Evolutionary conservation across 345 rosid species (phyloP).

Genomic region (Angophora floribunda): DNA sequence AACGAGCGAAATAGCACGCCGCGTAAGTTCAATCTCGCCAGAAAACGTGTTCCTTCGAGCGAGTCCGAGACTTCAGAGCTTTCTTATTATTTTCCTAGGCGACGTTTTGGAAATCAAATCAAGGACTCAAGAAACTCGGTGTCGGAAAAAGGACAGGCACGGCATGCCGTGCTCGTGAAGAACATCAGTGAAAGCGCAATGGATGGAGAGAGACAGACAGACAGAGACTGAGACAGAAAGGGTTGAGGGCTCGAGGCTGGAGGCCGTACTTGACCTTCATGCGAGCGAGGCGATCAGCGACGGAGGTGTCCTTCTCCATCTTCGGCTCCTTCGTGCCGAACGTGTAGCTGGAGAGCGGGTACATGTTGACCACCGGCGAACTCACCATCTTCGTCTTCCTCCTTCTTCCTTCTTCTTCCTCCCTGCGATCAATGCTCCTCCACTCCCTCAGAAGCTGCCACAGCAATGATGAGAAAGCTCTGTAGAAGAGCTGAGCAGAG

Average conservation of each 20-base stretch:
- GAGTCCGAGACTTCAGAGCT: neutral
- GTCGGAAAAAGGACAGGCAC: neutral
- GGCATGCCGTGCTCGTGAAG: neutral
- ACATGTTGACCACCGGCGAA: constrained; percentile 80
- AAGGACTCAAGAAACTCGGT: neutral
- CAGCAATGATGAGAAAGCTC: neutral
- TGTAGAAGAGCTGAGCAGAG: neutral
- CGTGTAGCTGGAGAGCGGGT: constrained; percentile 91
- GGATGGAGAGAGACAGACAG: neutral
- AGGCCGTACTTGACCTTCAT: constrained; percentile 80
- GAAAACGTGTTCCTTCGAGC: neutral
- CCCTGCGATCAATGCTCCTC: neutral
- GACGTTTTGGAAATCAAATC: neutral
- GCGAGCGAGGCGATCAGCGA: constrained; percentile 97
- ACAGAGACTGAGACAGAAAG: neutral
- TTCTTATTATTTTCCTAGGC: neutral
- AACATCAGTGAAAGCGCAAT: neutral
- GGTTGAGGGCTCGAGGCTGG: neutral
- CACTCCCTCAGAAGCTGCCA: neutral
- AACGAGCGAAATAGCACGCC: neutral
- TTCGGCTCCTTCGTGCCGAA: constrained; percentile 94
- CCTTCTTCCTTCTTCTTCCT: neutral
- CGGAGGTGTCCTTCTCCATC: constrained; percentile 96
- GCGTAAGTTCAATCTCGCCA: neutral
- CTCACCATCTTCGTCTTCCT: constrained; percentile 35